Evolutionary conservation across 2,329 filamentous ascomycete genomes (phyloP), one percentile per base, ranked within the genome.

Genomic region (Metarhizium robertsii): DNA sequence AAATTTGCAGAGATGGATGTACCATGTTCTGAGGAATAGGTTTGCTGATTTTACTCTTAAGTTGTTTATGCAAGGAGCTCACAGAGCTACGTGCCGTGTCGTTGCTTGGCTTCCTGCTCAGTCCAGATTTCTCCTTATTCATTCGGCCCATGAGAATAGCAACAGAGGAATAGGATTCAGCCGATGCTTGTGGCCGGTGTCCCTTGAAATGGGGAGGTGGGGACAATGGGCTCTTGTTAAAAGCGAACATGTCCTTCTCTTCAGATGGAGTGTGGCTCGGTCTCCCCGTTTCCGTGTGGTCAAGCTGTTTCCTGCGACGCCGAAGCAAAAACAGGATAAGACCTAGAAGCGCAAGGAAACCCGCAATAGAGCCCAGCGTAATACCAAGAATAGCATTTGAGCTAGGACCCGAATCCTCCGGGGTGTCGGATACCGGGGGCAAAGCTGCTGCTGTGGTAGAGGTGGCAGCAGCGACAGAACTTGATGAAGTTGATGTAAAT

Each of bases 351-450:
- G 84, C 72, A 20, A 87, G 84, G 53, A 90, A 74, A 18, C 88
- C 90, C 53, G 88, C 80, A 25, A 96, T 84, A n/a, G 86, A 84
- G 13, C 92, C 91, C 1, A 97, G 78, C 0, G 88, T 88, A 52
- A 89, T 88, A 38, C 89, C 92, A 1, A 96, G 78, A 32, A 96
- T 86, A 7, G 83, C 61, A 70, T 79, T 74, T 66, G 74, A 66
- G 57, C 68, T 65, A 51, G 69, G 59, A n/a, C 64, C 69, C 57
- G 67, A 67, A 58, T 60, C 25, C 20, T 57, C 48, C 1, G 53
- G 13, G 10, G 34, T 45, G 11, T 43, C 20, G 4, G 57, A 43
- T 11, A 52, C 16, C 11, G 53, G 14, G 2, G 55, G 51, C 6
- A 42, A 45, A 18, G 49, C 47, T 10, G 66, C 58, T n/a, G 66